Evolutionary conservation across 2,329 filamentous ascomycete genomes (phyloP).

Genomic region (Capronia epimyces): DNA sequence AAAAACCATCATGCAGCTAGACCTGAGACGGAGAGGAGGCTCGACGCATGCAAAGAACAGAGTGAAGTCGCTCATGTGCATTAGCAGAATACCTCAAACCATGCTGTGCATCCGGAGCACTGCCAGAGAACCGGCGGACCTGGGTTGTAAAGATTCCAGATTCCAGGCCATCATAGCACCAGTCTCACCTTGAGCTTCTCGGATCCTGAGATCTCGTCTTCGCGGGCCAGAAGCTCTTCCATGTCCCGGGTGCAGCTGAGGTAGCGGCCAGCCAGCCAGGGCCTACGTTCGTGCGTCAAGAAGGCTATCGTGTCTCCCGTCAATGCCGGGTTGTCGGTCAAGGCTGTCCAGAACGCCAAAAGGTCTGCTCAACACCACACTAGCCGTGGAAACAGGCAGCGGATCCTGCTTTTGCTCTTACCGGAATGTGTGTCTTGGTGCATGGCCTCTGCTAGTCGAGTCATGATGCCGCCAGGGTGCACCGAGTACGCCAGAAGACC

Average conservation of each 20-base stretch:
- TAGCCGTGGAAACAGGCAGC: constrained; percentile 7
- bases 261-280: too few relatives aligned
- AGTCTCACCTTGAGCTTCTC: constrained; percentile 17
- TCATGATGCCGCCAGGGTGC: constrained; percentile 22
- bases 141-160: constrained; percentile 50
- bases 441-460: constrained; percentile 21
- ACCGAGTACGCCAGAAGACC: constrained; percentile 21
- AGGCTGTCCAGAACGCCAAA: too few relatives aligned
- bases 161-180: constrained; percentile 39
- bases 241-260: constrained; percentile 29
- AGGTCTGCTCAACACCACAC: too few relatives aligned
- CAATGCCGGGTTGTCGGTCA: too few relatives aligned
- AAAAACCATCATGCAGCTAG: background rate
- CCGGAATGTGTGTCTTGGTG: constrained; percentile 13
- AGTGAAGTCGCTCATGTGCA: too few relatives aligned
- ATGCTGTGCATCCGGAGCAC: too few relatives aligned
- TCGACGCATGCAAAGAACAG: too few relatives aligned
- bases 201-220: constrained; percentile 20
- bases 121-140: too few relatives aligned
- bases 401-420: background rate
- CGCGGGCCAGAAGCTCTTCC: constrained; percentile 21
- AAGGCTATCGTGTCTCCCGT: too few relatives aligned
- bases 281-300: too few relatives aligned
- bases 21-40: background rate
- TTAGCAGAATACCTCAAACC: too few relatives aligned